Base-by-base conservation (phyloP, 2,329 filamentous ascomycete genomes). In the Elsinoe ampelina region DNA sequence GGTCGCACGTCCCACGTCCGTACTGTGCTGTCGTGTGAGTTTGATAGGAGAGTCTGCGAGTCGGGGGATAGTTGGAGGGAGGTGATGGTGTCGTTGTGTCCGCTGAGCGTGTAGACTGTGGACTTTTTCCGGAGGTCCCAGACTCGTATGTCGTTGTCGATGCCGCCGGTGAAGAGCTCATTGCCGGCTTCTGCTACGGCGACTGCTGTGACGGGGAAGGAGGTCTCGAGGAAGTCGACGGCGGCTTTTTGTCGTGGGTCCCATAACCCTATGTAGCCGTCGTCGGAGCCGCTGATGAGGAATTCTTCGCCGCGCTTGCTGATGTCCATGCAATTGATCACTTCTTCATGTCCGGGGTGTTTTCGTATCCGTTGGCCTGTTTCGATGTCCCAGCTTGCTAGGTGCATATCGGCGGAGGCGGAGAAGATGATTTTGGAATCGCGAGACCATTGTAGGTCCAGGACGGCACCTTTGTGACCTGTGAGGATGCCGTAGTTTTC, bases 61-160 rank as follows among this genome's bases (percentile, higher is more conserved):
- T 98, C 92, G 0, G 93, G 92, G 1, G 92, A 96, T n/a, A 97
- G 82, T 55, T 87, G 80, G 47, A 98, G 77, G 11, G 90, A 95
- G 2, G 91, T 95, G 61, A 98, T 79, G 0, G 92, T 97, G 68
- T 98, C 93, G 55, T 83, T 86, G 70, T 98, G 93, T 0, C 93
- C 93, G 11, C 87, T 73, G 78, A 98, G 85, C 1, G 86, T 86
- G 71, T 97, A 96, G 5, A 89, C 83, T 2, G 95, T 81, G 5
- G 86, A 81, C 72, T 95, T 90, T 76, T 95, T 97, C 63, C 93
- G 84, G 67, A 97, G 74, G 71, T 98, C 93, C 92, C 93, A 98
- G 17, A 95, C 91, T 65, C 91, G 89, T 69, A 98, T 95, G 64
- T 95, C 90, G 68, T 97, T 96, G 73, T 97, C 93, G 63, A 98